These are phyloP conservation scores for Chlorokybus atmophyticus DNA, from an alignment of 139 green algal genomes.

Conservation along the genomic window DNA sequence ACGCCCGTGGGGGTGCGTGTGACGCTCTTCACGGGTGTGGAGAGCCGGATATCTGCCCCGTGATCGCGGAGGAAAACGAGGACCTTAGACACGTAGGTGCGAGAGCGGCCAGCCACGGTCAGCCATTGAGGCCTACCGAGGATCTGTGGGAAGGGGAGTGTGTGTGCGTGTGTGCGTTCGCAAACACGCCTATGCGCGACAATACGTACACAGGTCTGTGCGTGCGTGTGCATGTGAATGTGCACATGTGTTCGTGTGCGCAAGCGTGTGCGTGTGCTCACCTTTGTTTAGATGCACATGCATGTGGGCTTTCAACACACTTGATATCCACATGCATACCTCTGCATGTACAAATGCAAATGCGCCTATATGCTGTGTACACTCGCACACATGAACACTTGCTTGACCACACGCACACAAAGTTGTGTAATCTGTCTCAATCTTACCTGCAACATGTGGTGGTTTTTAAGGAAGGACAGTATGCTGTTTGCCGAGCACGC, in stretches of 20 bases:
- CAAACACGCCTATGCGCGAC: no score
- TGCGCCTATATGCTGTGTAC: no score
- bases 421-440: conserved; percentile 21
- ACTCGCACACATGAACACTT: background rate
- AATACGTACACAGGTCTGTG: no score
- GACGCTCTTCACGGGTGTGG: background rate
- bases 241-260: no score
- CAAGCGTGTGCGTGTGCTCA: background rate
- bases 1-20: no score
- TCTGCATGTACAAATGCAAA: background rate
- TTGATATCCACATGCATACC: background rate
- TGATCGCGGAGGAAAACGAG: background rate
- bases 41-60: no score
- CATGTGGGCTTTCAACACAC: background rate
- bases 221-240: no score
- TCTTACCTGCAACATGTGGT: conserved; percentile 70
- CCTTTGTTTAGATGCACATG: background rate
- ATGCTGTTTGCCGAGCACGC: conserved; percentile 71
- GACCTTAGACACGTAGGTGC: conserved; percentile 8
- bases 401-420: conserved; percentile 1
- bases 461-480: conserved; percentile 88
- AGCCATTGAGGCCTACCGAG: conserved; percentile 21
- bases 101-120: conserved; percentile 17
- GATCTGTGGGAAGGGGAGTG: no score
- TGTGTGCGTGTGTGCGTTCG: no score